Percentiles rank a stretch among this genome's conserved stretches.
Conservation (phyloP, 345 rosid genomes). For the Salix udensis region DNA sequence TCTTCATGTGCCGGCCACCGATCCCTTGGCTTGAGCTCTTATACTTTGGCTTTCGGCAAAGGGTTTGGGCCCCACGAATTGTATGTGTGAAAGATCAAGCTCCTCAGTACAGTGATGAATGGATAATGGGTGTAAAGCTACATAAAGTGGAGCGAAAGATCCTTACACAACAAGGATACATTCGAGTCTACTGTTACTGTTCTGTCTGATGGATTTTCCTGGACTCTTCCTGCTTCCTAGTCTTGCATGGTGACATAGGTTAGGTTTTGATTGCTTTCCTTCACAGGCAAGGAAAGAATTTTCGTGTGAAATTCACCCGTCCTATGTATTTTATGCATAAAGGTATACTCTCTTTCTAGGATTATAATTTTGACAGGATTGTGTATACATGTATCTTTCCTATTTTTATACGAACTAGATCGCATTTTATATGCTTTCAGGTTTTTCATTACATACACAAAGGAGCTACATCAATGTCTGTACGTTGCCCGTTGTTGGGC, state of each 20-base stretch:
- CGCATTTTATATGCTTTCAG: background rate
- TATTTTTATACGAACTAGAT: background rate
- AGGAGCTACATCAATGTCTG: background rate
- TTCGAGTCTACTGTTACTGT: background rate
- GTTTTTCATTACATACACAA: background rate
- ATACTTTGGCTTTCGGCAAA: background rate
- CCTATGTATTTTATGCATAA: background rate
- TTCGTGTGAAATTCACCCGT: too few species aligned
- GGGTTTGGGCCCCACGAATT: background rate
- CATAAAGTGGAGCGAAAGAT: background rate
- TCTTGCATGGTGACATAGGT: background rate
- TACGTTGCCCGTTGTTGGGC: too few species aligned
- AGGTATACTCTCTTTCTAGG: background rate
- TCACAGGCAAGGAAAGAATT: background rate
- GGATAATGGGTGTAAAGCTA: background rate
- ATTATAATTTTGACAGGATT: too few species aligned
- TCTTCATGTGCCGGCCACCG: slow-evolving; percentile 1
- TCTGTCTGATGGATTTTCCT: background rate
- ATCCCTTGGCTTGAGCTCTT: background rate
- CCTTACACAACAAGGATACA: background rate
- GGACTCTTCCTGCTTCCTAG: background rate
- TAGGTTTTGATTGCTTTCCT: background rate
- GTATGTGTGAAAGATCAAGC: background rate
- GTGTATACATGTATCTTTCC: too few species aligned
- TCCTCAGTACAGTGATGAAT: background rate